Conservation (phyloP, 768 basidiomycete species). For the Coprinopsis cinerea region DNA sequence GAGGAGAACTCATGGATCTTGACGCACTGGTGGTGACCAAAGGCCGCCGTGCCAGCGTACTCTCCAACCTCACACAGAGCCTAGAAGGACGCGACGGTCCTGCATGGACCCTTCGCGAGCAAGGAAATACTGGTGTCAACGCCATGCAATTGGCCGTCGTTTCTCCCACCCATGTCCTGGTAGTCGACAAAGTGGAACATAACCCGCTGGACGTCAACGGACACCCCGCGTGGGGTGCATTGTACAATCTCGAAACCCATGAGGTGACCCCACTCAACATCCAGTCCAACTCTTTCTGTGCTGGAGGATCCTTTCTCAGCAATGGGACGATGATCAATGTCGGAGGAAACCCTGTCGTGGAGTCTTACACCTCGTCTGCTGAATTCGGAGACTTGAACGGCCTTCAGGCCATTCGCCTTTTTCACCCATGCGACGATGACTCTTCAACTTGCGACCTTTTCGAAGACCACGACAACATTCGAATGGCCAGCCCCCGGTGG, state of each 20-base stretch:
- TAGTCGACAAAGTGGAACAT: slow-evolving; percentile 84
- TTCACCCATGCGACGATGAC: slow-evolving; percentile 56
- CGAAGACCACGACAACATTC: slow-evolving; percentile 57
- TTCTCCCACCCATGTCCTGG: slow-evolving; percentile 61
- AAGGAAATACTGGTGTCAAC: slow-evolving; percentile 67
- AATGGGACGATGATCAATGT: slow-evolving; percentile 77
- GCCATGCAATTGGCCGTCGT: slow-evolving; percentile 75
- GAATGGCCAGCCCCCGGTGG: slow-evolving; percentile 78
- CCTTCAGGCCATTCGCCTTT: slow-evolving; percentile 65
- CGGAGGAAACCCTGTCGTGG: slow-evolving; percentile 77
- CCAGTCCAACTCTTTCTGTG: slow-evolving; percentile 82
- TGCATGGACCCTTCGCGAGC: slow-evolving; percentile 55
- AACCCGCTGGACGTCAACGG: slow-evolving; percentile 69
- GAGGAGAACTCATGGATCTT: slow-evolving; percentile 39
- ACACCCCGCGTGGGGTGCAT: slow-evolving; percentile 76
- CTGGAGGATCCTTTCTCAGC: slow-evolving; percentile 70
- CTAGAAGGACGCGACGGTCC: slow-evolving; percentile 1
- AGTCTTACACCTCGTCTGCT: slow-evolving; percentile 52
- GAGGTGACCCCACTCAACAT: slow-evolving; percentile 55
- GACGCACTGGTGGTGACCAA: slow-evolving; percentile 66
- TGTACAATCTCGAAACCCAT: slow-evolving; percentile 66
- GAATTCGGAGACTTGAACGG: slow-evolving; percentile 77
- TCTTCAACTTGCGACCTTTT: slow-evolving; percentile 52
- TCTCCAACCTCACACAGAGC: neutral
- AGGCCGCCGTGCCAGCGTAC: slow-evolving; percentile 19